A percentile compares a stretch with the other conserved stretches of the same genome.
Evolutionary conservation across 1,284 basidiomycete genomes (phyloP).

Genomic region (Rhodofomes roseus): DNA sequence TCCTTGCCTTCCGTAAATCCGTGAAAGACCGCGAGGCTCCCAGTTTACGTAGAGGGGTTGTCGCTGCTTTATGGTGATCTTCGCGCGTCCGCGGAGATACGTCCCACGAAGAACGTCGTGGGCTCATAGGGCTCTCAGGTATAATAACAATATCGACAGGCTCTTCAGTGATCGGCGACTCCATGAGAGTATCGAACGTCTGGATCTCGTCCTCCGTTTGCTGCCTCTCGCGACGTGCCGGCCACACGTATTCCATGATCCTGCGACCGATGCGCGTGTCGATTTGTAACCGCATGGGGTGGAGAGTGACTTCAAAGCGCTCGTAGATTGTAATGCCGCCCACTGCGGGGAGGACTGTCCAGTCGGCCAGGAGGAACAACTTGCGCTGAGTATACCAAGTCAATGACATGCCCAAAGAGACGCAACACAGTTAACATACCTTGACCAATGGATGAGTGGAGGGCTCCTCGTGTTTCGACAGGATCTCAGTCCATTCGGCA

Average conservation of each 20-base stretch:
- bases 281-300: conserved; percentile 86
- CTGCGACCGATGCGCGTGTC: conserved; percentile 80
- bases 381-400: conserved; percentile 40
- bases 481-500: conserved; percentile 87
- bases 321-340: conserved; percentile 94
- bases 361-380: conserved; percentile 69
- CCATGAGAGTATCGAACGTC: conserved; percentile 8
- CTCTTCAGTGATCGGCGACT: conserved; percentile 4
- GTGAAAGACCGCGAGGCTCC: conserved; percentile 67
- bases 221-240: conserved; percentile 50
- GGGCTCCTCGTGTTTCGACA: conserved; percentile 72
- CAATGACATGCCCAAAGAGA: neutral
- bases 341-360: conserved; percentile 84
- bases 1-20: conserved; percentile 51
- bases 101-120: conserved; percentile 26
- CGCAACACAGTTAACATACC: conserved; percentile 34
- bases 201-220: conserved; percentile 25
- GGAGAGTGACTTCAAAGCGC: conserved; percentile 77
- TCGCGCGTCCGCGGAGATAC: conserved; percentile 21
- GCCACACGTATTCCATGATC: conserved; percentile 91
- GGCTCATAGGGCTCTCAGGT: conserved; percentile 9
- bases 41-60: conserved; percentile 42
- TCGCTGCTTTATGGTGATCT: conserved; percentile 20
- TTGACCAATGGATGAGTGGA: conserved; percentile 64
- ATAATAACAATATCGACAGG: neutral